These are phyloP conservation scores for Hylodesmum podocarpum DNA, from an alignment of 306 rosid species.

Conservation along the genomic window DNA sequence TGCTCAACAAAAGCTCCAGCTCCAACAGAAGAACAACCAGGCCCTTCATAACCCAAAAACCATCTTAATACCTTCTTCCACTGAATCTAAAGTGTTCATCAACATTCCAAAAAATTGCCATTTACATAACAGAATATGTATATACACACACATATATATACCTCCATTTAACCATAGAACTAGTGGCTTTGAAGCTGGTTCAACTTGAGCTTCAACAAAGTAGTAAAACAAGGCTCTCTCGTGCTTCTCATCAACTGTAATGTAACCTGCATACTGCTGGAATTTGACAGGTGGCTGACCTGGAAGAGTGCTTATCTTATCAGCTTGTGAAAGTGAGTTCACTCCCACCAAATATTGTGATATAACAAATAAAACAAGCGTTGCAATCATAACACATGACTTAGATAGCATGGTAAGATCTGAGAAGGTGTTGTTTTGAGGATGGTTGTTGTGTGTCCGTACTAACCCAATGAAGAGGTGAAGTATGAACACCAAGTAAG, in stretches of 20 bases:
- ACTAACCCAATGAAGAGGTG: neutral
- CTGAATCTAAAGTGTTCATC: neutral
- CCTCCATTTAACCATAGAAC: slow-evolving; percentile 92
- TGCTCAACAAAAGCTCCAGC: slow-evolving; percentile 73
- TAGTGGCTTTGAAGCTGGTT: slow-evolving; percentile 82
- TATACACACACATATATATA: slow-evolving; percentile 7
- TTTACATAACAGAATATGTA: neutral
- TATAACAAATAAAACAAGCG: slow-evolving; percentile 6
- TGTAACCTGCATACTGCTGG: slow-evolving; percentile 76
- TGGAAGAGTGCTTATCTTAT: slow-evolving; percentile 57
- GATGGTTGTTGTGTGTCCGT: neutral
- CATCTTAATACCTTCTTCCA: neutral
- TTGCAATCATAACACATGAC: slow-evolving; percentile 37
- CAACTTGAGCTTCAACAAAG: slow-evolving; percentile 71
- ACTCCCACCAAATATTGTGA: slow-evolving; percentile 30
- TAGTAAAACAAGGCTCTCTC: slow-evolving; percentile 76
- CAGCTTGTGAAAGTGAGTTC: slow-evolving; percentile 38
- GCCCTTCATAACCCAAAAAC: slow-evolving; percentile 52
- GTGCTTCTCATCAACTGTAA: slow-evolving; percentile 58
- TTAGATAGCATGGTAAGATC: slow-evolving; percentile 40
- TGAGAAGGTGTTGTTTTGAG: neutral
- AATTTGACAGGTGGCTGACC: slow-evolving; percentile 81
- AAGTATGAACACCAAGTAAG: neutral
- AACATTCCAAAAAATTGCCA: neutral
- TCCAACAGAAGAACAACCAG: slow-evolving; percentile 85